Percentiles rank a stretch among this genome's conserved stretches.
These are phyloP conservation scores for Dactylellina drechsleri DNA, from an alignment of 2,329 filamentous ascomycete genomes.

Conservation along the genomic window DNA sequence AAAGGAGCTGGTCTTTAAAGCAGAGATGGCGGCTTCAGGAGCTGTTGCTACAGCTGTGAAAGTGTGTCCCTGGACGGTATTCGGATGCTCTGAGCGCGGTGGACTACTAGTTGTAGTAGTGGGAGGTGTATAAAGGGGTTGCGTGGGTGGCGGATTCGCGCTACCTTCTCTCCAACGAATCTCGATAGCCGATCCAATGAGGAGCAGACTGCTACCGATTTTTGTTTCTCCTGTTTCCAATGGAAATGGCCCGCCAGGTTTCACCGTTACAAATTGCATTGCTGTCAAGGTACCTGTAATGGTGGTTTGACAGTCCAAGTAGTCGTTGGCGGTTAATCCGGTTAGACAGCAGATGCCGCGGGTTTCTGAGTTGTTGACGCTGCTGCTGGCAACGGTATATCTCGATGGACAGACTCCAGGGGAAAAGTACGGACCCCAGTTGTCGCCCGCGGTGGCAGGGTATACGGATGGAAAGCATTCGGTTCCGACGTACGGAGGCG, in stretches of 20 bases:
- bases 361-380: conserved; percentile 1
- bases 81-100: conserved; percentile 1
- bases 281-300: conserved; percentile 6
- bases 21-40: neutral
- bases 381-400: conserved; percentile 15
- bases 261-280: neutral
- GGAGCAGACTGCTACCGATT: conserved; percentile 3
- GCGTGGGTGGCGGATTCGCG: neutral
- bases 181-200: conserved; percentile 16
- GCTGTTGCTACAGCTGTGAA: neutral
- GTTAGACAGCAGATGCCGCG: conserved; percentile 4
- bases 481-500: neutral
- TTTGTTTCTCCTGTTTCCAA: conserved; percentile 10
- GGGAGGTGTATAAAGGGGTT: neutral
- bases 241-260: neutral
- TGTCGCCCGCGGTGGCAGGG: neutral
- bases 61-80: conserved; percentile 13
- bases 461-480: conserved; percentile 15
- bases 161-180: conserved; percentile 10
- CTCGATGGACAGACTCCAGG: conserved; percentile 7
- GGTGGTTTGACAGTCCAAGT: conserved; percentile 5
- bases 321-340: conserved; percentile 7
- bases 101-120: neutral
- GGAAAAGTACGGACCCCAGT: conserved; percentile 13
- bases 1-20: neutral